Evolutionary conservation across 768 basidiomycete genomes (phyloP).

Genomic region (Tylopilus sp.): DNA sequence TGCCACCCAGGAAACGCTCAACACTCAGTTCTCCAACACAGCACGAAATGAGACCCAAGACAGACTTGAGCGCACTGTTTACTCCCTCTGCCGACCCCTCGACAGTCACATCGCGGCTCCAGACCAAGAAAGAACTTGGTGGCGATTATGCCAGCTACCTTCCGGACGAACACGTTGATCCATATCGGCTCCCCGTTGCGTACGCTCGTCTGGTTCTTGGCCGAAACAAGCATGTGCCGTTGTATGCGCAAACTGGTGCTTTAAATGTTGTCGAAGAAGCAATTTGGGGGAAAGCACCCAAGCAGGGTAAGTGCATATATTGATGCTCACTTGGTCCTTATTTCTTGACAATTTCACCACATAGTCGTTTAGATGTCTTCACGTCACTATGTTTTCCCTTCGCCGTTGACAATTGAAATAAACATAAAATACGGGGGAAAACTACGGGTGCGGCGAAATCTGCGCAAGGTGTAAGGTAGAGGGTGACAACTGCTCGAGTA

Average conservation of each 20-base stretch:
- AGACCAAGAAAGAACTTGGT: constrained; percentile 35
- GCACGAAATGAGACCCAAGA: constrained; percentile 22
- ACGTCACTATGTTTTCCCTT: background rate
- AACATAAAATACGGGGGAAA: constrained; percentile 25
- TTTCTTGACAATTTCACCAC: background rate
- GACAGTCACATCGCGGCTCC: constrained; percentile 19
- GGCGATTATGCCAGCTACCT: constrained; percentile 53
- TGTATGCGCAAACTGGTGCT: constrained; percentile 38
- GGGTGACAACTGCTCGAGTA: constrained; percentile 1
- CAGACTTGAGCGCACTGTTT: constrained; percentile 22
- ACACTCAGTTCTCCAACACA: background rate
- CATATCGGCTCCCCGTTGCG: constrained; percentile 35
- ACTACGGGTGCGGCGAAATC: constrained; percentile 10
- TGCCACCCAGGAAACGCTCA: constrained; percentile 5
- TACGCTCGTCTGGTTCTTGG: constrained; percentile 43
- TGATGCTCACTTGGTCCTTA: background rate
- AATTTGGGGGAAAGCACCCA: constrained; percentile 6
- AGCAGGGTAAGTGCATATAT: constrained; percentile 10
- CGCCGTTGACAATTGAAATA: constrained; percentile 21
- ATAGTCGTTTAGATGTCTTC: constrained; percentile 12
- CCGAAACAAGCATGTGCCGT: constrained; percentile 39
- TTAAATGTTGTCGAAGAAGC: constrained; percentile 35
- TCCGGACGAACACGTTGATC: constrained; percentile 27
- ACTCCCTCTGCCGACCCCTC: background rate
- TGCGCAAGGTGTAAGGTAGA: constrained; percentile 14